These are phyloP conservation scores for Podospora sp. DNA, from an alignment of 495 filamentous ascomycete species.

Conservation along the genomic window DNA sequence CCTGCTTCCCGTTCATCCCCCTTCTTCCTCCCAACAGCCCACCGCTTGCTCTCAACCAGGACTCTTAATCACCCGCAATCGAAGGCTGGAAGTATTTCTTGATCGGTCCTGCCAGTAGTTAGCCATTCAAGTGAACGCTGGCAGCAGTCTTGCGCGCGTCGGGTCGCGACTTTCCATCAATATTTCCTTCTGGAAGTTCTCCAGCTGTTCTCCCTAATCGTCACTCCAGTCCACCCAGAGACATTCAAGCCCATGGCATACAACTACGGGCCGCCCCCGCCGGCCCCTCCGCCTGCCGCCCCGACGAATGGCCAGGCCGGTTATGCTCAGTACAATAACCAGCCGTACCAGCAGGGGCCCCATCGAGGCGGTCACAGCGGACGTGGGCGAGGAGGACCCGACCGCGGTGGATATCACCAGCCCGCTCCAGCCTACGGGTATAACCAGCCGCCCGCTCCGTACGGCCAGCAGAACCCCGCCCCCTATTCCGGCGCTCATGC, in stretches of 20 bases:
- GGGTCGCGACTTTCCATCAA: background rate
- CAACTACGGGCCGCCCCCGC: slow-evolving; percentile 57
- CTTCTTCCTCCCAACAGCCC: no score
- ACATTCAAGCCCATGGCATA: slow-evolving; percentile 43
- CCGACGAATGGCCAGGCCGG: slow-evolving; percentile 29
- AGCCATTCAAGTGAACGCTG: slow-evolving; percentile 21
- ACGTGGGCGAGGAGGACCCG: slow-evolving; percentile 39
- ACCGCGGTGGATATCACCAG: slow-evolving; percentile 42
- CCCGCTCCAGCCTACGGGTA: slow-evolving; percentile 31
- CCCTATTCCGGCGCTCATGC: slow-evolving; percentile 30
- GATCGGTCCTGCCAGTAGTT: background rate
- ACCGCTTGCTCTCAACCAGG: background rate
- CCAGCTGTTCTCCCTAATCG: background rate
- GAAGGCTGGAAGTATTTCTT: background rate
- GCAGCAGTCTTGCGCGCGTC: background rate
- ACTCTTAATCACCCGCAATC: background rate
- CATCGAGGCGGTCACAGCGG: slow-evolving; percentile 39
- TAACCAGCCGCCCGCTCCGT: slow-evolving; percentile 27
- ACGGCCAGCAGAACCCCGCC: slow-evolving; percentile 30
- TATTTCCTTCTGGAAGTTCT: slow-evolving; percentile 11
- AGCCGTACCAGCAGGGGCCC: slow-evolving; percentile 38
- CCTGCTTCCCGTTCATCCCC: no score
- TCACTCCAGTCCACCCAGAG: background rate
- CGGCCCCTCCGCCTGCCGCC: slow-evolving; percentile 51
- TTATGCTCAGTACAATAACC: slow-evolving; percentile 43